Conservation (phyloP, 2,329 filamentous ascomycete genomes). For the Penicillium palitans region DNA sequence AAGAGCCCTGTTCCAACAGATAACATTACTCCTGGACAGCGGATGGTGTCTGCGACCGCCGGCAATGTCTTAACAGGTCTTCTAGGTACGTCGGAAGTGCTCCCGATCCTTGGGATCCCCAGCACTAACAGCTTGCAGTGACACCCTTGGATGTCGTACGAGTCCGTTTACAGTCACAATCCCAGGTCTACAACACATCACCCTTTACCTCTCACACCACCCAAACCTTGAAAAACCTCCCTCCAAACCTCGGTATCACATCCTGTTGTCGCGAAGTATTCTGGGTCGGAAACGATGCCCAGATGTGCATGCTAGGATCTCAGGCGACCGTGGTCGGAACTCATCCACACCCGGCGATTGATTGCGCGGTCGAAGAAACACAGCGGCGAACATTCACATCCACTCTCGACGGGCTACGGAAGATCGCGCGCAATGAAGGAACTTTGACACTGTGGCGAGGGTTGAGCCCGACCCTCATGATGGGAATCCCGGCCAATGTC, state of each 20-base stretch:
- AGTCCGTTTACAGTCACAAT: conserved; percentile 88
- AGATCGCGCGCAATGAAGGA: conserved; percentile 94
- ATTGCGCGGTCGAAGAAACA: conserved; percentile 85
- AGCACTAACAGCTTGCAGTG: conserved; percentile 55
- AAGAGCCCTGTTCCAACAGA: conserved; percentile 23
- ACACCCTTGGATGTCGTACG: conserved; percentile 96
- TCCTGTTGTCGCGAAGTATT: conserved; percentile 97
- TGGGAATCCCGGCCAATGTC: conserved; percentile 93
- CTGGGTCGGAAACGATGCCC: conserved; percentile 83
- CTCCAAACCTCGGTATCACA: conserved; percentile 84
- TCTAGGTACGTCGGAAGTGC: conserved; percentile 62
- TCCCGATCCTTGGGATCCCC: not conserved
- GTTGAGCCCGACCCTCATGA: conserved; percentile 86
- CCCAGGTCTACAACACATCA: conserved; percentile 55
- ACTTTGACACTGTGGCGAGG: conserved; percentile 85
- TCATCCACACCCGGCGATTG: conserved; percentile 50
- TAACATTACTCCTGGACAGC: conserved; percentile 77
- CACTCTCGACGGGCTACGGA: conserved; percentile 85
- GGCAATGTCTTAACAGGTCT: conserved; percentile 88
- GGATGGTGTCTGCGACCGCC: conserved; percentile 91
- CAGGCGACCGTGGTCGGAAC: conserved; percentile 42
- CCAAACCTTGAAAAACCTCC: conserved; percentile 64
- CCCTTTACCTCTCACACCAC: conserved; percentile 54
- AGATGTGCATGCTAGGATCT: conserved; percentile 72
- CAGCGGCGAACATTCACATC: conserved; percentile 82